These are phyloP conservation scores for Eutrema japonicum DNA, from an alignment of 345 rosid species.

Conservation along the genomic window DNA sequence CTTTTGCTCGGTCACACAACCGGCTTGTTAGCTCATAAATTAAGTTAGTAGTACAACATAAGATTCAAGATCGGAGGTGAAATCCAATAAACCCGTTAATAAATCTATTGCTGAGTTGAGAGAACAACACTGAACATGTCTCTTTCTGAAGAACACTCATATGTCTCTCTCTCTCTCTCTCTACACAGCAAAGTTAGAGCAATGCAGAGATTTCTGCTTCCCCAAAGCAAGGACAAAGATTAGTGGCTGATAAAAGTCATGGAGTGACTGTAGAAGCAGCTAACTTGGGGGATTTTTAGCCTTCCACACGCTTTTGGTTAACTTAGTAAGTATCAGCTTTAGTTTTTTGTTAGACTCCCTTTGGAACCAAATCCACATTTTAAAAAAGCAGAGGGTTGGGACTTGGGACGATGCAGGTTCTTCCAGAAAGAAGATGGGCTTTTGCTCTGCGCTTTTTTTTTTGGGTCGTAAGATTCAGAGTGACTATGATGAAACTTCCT, in stretches of 20 bases:
- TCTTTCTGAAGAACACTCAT: neutral
- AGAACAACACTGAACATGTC: conserved; percentile 25
- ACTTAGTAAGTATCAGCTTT: conserved; percentile 36
- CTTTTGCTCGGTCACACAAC: neutral
- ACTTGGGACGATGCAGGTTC: conserved; percentile 33
- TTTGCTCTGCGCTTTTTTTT: conserved; percentile 21
- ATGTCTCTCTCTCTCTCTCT: conserved; percentile 6
- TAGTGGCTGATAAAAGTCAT: conserved; percentile 17
- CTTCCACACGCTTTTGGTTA: conserved; percentile 39
- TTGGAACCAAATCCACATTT: conserved; percentile 38
- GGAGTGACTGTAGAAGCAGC: conserved; percentile 29
- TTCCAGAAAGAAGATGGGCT: conserved; percentile 10
- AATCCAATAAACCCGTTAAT: conserved; percentile 18
- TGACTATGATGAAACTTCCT: conserved; percentile 65
- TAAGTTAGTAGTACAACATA: neutral
- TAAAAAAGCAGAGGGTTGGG: conserved; percentile 37
- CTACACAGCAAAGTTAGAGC: conserved; percentile 29
- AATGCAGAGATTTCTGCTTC: conserved; percentile 14
- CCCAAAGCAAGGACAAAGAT: conserved; percentile 28
- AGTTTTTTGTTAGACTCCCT: conserved; percentile 45
- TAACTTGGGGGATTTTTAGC: conserved; percentile 25
- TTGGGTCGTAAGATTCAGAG: conserved; percentile 12
- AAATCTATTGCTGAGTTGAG: conserved; percentile 4
- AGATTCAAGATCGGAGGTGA: neutral
- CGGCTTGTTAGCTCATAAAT: conserved; percentile 1